These are phyloP conservation scores for Nematodospora valgi DNA, from an alignment of 805 yeast species.

Conservation along the genomic window DNA sequence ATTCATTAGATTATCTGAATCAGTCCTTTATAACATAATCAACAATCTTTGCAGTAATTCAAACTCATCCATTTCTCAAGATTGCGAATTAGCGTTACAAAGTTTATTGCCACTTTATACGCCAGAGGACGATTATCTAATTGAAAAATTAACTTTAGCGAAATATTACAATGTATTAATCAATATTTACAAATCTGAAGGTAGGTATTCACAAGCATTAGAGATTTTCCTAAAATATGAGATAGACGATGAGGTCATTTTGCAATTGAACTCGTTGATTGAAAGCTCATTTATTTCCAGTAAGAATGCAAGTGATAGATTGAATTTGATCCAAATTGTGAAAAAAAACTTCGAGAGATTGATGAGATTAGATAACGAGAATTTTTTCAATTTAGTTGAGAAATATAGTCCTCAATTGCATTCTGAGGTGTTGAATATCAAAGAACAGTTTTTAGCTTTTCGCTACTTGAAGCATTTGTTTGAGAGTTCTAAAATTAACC, in stretches of 20 bases:
- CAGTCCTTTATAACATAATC: conserved; percentile 42
- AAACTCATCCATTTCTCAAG: conserved; percentile 19
- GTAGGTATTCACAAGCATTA: conserved; percentile 49
- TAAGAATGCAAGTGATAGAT: conserved; percentile 19
- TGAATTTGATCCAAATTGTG: conserved; percentile 20
- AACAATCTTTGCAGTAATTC: conserved; percentile 38
- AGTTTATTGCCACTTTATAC: conserved; percentile 60
- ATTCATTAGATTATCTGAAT: conserved; percentile 69
- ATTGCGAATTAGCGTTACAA: conserved; percentile 74
- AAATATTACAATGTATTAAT: conserved; percentile 58
- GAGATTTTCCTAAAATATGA: conserved; percentile 33
- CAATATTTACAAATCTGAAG: conserved; percentile 52
- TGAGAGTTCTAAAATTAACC: conserved; percentile 11
- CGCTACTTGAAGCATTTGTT: conserved; percentile 32
- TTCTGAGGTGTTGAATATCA: conserved; percentile 26
- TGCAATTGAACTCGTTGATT: conserved; percentile 16
- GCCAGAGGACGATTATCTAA: conserved; percentile 42
- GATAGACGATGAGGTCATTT: conserved; percentile 2
- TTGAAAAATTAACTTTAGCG: conserved; percentile 50
- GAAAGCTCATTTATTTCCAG: conserved; percentile 20
- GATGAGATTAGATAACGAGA: conserved; percentile 24
- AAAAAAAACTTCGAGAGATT: conserved; percentile 22
- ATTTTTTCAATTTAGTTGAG: conserved; percentile 35
- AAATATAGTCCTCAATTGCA: conserved; percentile 39
- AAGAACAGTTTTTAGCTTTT: conserved; percentile 21